Evolutionary conservation across 495 filamentous ascomycete genomes (phyloP), one percentile per base, ranked within the genome.

Genomic region (Neurospora sp.): DNA sequence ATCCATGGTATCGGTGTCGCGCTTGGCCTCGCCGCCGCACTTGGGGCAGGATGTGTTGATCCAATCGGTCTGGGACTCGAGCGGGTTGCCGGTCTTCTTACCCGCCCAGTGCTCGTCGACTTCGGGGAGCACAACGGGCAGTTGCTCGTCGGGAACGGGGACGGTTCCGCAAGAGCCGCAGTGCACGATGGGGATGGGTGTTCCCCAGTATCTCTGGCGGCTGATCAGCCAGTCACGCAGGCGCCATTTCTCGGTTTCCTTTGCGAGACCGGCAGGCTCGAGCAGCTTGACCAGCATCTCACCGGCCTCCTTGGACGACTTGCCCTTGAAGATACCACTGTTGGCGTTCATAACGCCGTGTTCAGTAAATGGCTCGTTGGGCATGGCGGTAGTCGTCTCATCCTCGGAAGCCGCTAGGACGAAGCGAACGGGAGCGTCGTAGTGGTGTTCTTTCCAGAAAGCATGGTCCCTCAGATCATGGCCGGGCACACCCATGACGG

Each of bases 1-100:
- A 80, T 97, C 94, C 94, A 97, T 96, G 0, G 94, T 97, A 78
- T 97, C 94, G 3, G 94, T 97, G 77, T 97, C 94, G 39, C 94
- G 89, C 78, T 88, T 91, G 9, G 93, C 94, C 5, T 87, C 81
- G 5, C 87, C 85, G 11, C 84, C 82, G 75, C 94, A 97, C 39
- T 87, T 91, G 3, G 94, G 94, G 77, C 94, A 97, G 0, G 84
- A 76, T 0, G 90, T 92, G 76, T 94, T 88, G 8, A 92, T 84
- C 92, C 93, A 97, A 23, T 92, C 89, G 16, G 88, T 82, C 38
- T 87, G 86, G 23, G 89, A 86, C 72, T 93, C 91, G 6, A 97
- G 85, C 0, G 93, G 92, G 75, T 93, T 96, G 0, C 94, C 94
- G 16, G 86, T 85, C 75, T 91, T 92, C 8, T 89, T 91, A 69